Evolutionary conservation across 2,329 filamentous ascomycete species (phyloP).

Genomic region (Nemania sp.): DNA sequence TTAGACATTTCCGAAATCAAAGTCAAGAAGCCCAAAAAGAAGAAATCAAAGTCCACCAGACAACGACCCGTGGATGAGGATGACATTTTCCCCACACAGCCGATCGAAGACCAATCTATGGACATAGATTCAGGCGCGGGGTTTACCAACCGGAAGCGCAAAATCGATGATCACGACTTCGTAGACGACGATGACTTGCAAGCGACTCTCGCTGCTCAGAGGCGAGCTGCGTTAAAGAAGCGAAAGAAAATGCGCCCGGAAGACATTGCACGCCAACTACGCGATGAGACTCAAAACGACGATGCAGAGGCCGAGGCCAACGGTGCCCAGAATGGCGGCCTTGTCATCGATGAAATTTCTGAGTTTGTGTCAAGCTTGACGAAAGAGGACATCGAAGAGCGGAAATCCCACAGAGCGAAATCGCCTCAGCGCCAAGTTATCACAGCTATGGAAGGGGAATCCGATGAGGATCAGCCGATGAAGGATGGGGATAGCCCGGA

Average conservation of each 20-base stretch:
- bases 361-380: slow-evolving; percentile 90
- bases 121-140: slow-evolving; percentile 69
- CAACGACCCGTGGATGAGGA: slow-evolving; percentile 70
- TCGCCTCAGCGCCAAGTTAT: slow-evolving; percentile 44
- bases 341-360: slow-evolving; percentile 94
- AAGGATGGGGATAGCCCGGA: slow-evolving; percentile 55
- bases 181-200: slow-evolving; percentile 94
- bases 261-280: slow-evolving; percentile 82
- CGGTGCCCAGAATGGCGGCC: slow-evolving; percentile 54
- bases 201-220: slow-evolving; percentile 79
- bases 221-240: slow-evolving; percentile 85
- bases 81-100: slow-evolving; percentile 56
- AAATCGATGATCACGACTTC: slow-evolving; percentile 69
- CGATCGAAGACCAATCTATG: slow-evolving; percentile 62
- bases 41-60: slow-evolving; percentile 77
- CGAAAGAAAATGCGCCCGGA: slow-evolving; percentile 85
- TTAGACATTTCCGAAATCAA: slow-evolving; percentile 85
- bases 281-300: slow-evolving; percentile 61
- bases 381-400: slow-evolving; percentile 61
- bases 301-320: slow-evolving; percentile 54
- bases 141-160: slow-evolving; percentile 61
- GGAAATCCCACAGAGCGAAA: slow-evolving; percentile 55
- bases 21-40: slow-evolving; percentile 92
- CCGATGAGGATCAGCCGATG: slow-evolving; percentile 52
- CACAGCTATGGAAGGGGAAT: slow-evolving; percentile 52